Evolutionary conservation across 345 rosid species (phyloP), one percentile per base, ranked within the genome.

Genomic region (Eucalyptus polybractea): DNA sequence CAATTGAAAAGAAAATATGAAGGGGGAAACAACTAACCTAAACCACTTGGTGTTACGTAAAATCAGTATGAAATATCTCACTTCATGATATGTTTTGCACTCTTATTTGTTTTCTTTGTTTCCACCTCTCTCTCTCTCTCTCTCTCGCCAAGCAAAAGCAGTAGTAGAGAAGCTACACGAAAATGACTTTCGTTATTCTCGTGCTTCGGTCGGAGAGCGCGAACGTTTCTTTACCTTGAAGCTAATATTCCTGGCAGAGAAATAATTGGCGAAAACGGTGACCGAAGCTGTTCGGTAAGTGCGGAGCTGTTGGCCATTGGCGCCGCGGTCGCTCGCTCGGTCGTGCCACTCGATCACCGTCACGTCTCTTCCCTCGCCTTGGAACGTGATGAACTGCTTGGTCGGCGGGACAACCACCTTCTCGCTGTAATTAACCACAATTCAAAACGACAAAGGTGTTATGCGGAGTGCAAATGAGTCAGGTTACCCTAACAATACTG

Each of bases 341-440:
- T 97, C 99, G 87, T 97, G 99, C 99, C 99, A 97, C 90, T 97
- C 99, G 44, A 97, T 95, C 91, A 94, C 93, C 44, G 99, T 97
- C 92, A 91, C 92, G 50, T 94, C 97, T 72, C 96, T 94, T 72
- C 99, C 99, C 1, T 95, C 97, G 4, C 99, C 99, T 93, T 96
- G 94, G 88, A 97, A 94, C 47, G 98, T 97, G 69, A 97, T 93
- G 93, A 94, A 97, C 50, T 98, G 99, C 92, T 97, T 97, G 22
- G 94, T 92, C 88, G 87, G 94, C 67, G 98, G 98, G 93, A 97
- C 98, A 92, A 93, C 93, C 93, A 97, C 99, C 92, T 97, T 97
- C 94, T 97, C 99, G 88, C 98, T 97, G 92, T 90, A 86, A 86
- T 87, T 42, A 87, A 89, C 62, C 47, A 40, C 10, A 54, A 25